Conservation (phyloP, 1,139 yeast species). For the Yamadazyma trypodendri region DNA sequence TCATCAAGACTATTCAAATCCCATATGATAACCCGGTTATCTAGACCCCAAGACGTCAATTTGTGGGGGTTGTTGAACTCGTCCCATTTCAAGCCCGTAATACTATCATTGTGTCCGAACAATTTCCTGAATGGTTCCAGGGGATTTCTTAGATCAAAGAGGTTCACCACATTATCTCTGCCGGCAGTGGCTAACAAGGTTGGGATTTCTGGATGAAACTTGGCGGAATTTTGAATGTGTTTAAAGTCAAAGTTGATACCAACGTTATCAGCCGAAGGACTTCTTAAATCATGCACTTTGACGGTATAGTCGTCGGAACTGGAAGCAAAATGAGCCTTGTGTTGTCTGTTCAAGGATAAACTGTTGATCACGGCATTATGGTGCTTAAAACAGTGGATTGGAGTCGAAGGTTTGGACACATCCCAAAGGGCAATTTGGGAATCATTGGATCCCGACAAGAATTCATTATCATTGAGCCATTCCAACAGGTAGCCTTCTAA, state of each 20-base stretch:
- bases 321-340: slow-evolving; percentile 57
- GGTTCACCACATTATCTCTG: slow-evolving; percentile 47
- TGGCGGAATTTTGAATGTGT: slow-evolving; percentile 49
- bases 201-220: slow-evolving; percentile 45
- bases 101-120: slow-evolving; percentile 48
- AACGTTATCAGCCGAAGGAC: slow-evolving; percentile 34
- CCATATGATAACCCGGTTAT: slow-evolving; percentile 52
- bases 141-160: slow-evolving; percentile 53
- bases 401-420: slow-evolving; percentile 39
- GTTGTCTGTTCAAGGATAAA: slow-evolving; percentile 43
- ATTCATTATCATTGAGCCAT: slow-evolving; percentile 51
- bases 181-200: slow-evolving; percentile 54
- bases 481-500: slow-evolving; percentile 70
- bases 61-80: slow-evolving; percentile 29
- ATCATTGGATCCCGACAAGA: slow-evolving; percentile 71
- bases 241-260: slow-evolving; percentile 43
- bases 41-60: slow-evolving; percentile 50
- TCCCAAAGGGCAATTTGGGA: slow-evolving; percentile 73
- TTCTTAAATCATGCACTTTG: slow-evolving; percentile 65
- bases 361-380: slow-evolving; percentile 58
- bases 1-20: slow-evolving; percentile 46
- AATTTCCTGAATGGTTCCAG: slow-evolving; percentile 46
- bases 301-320: slow-evolving; percentile 72
- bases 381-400: slow-evolving; percentile 41
- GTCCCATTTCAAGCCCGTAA: slow-evolving; percentile 43